Evolutionary conservation across 2,329 filamentous ascomycete species (phyloP), one percentile per base, ranked within the genome.

Genomic region (Clarireedia hainanense): DNA sequence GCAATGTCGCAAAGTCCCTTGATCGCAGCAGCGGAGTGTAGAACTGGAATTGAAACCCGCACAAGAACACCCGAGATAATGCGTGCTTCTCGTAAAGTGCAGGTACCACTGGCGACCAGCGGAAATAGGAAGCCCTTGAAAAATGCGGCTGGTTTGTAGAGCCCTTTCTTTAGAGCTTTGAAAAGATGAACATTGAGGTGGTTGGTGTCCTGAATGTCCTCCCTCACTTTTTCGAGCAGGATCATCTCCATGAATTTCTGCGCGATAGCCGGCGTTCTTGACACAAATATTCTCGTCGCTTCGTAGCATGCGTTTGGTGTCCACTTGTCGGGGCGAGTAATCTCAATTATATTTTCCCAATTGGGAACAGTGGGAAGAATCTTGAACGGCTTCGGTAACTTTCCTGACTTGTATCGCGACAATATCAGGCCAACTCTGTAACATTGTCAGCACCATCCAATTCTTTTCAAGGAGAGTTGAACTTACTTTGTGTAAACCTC

Each of bases 71-170:
- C 91, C 3, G 88, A 89, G 43, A 99, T 82, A 63, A 99, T 97
- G 64, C 90, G 85, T 5, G 94, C 94, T 72, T 99, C 94, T 50
- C 91, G 84, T 50, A 97, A 74, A 0, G 91, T 96, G 74, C 91
- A 96, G n/a, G 86, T 90, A 27, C 90, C 89, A 50, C 85, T 88
- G 7, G 81, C 82, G 9, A 96, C 85, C 17, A 99, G 80, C 0
- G 94, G 94, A 69, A 97, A 97, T 15, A 99, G 77, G 64, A 99
- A 84, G 4, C 91, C 94, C 71, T 96, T 96, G 80, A 99, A 99
- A 73, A 95, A 99, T 17, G 91, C 91, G 0, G 89, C 86, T 6
- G 94, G 94, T 71, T 96, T 95, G 76, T 96, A 96, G 14, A 96
- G 79, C 6, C 83, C 84, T 70, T 96, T 96, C 74, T 96, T 96